Conservation (phyloP, 768 basidiomycete genomes). For the Podaxis sp. region DNA sequence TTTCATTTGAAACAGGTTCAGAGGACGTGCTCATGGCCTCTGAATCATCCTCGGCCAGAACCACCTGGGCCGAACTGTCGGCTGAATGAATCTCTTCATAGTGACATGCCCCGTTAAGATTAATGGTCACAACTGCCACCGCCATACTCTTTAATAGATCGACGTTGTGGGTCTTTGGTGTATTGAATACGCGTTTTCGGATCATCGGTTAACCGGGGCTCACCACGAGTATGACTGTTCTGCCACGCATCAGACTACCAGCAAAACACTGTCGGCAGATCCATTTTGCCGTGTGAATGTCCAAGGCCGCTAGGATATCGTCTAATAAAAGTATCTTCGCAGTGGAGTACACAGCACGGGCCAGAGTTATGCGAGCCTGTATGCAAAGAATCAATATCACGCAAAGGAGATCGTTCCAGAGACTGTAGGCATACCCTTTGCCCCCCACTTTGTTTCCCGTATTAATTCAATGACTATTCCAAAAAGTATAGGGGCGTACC, state of each 20-base stretch:
- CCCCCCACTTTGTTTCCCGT: slow-evolving; percentile 29
- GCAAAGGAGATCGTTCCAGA: background rate
- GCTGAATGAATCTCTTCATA: background rate
- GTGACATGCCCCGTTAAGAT: background rate
- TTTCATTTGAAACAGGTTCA: background rate
- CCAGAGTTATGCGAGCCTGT: slow-evolving; percentile 47
- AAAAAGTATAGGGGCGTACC: slow-evolving; percentile 3
- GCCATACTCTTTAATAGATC: background rate
- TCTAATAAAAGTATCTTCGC: slow-evolving; percentile 68
- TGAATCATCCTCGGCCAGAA: background rate
- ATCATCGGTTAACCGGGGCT: background rate
- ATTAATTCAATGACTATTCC: background rate
- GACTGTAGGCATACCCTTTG: slow-evolving; percentile 28
- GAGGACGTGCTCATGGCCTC: too few species aligned
- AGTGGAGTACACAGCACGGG: slow-evolving; percentile 45
- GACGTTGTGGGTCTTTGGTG: background rate
- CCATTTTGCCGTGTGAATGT: slow-evolving; percentile 31
- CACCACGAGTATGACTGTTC: background rate
- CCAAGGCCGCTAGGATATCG: slow-evolving; percentile 67
- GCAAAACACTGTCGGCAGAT: background rate
- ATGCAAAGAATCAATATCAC: background rate
- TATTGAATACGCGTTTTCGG: background rate
- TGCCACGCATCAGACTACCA: background rate
- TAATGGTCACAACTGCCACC: background rate
- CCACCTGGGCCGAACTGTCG: background rate